Base-by-base conservation (phyloP, 192 early-diverging fungal species). In the Coemansia sp. region DNA sequence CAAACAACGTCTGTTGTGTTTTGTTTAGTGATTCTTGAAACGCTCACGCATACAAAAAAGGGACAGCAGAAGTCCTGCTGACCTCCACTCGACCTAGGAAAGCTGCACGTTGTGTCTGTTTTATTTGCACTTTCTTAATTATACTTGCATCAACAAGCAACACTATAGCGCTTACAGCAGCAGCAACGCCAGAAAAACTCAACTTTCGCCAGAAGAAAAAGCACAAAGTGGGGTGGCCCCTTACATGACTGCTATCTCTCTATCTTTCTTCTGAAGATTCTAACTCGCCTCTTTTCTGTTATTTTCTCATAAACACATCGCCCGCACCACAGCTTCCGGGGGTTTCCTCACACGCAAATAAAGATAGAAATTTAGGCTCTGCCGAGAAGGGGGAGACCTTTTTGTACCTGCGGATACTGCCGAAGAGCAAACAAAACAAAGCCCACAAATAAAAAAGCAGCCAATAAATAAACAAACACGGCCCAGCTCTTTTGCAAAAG, bases 31-130 rank as follows among this genome's bases (percentile, higher is more conserved):
- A 56, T 56, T 56, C 54, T 31, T 56, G 57, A 59, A 42, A 36
- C 31, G 20, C 32, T 25, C 20, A 22, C 18, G 34, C 57, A 61
- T 30, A 14, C 29, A 45, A 34, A 17, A 18, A 60, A 60, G 56
- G 56, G 32, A 32, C 30, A 38, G 16, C 55, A 36, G 56, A n/a
- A 45, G 12, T 32, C 34, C 58, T 60, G 58, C 58, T 60, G 58
- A 60, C 58, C 58, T 29, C 20, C 58, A 60, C 58, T 60, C 58
- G 58, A 60, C 58, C 58, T 60, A 18, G 36, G 18, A 40, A 20
- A 40, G 38, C 58, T 60, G 58, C 58, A 60, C 36, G 58, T 34
- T 40, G 58, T 45, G 58, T 45, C 58, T 60, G 36, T 60, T 60
- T 60, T 57, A 30, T 57, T 36, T 18, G 7, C 58, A 42, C 20